phyloP scores from a whole-genome alignment of 805 yeast genomes.

The Saturnispora zaruensis region DNA sequence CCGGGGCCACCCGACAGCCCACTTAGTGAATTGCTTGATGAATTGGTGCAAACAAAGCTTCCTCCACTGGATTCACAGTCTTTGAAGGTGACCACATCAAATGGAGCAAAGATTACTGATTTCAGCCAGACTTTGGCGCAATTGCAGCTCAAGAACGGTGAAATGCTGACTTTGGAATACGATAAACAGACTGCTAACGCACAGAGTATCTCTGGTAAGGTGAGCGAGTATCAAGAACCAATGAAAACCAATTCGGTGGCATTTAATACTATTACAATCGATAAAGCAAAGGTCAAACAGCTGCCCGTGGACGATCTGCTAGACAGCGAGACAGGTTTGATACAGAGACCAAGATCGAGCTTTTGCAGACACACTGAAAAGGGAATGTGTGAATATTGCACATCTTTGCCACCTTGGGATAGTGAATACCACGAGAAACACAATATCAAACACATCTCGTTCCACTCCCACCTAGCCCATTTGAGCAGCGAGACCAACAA shows the following conservation, averaged over 20 bases:
- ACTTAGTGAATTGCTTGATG: conserved; percentile 21
- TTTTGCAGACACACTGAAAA: conserved; percentile 82
- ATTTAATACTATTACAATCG: conserved; percentile 8
- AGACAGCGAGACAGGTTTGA: conserved; percentile 63
- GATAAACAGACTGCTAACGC: conserved; percentile 9
- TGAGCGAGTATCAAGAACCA: neutral
- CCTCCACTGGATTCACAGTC: conserved; percentile 19
- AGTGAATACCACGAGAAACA: conserved; percentile 61
- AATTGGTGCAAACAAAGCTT: conserved; percentile 24
- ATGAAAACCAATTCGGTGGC: conserved; percentile 4
- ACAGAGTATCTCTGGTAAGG: conserved; percentile 12
- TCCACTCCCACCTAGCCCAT: conserved; percentile 73
- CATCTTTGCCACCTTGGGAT: conserved; percentile 95
- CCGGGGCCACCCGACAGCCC: conserved; percentile 22
- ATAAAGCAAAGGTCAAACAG: conserved; percentile 31
- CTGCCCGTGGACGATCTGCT: conserved; percentile 57
- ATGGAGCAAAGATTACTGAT: conserved; percentile 1
- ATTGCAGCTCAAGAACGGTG: conserved; percentile 54
- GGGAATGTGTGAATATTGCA: conserved; percentile 97
- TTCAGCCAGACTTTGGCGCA: conserved; percentile 25
- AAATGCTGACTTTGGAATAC: conserved; percentile 42
- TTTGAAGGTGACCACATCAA: neutral
- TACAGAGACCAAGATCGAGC: conserved; percentile 48
- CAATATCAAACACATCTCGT: conserved; percentile 79
- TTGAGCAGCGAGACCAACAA: conserved; percentile 61